Percentiles rank a stretch among this genome's conserved stretches.
Evolutionary conservation across 305 asterid species (phyloP).

Genomic region (Stenogyne calaminthoides): DNA sequence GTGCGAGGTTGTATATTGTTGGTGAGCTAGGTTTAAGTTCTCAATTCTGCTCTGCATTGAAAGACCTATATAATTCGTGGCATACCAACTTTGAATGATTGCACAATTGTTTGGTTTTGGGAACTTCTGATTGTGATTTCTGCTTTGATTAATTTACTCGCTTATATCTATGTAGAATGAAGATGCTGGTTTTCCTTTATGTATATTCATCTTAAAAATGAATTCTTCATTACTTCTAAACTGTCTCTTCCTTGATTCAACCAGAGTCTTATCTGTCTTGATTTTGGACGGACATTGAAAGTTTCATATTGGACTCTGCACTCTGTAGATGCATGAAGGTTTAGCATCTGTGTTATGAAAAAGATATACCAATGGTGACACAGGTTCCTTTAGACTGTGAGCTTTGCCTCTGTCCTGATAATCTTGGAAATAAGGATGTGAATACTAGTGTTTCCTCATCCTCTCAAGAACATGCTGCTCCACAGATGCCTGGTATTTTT

Average conservation of each 20-base stretch:
- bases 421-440: constrained; percentile 51
- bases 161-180: constrained; percentile 3
- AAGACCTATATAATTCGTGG: constrained; percentile 13
- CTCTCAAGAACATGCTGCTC: constrained; percentile 50
- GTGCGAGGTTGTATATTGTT: constrained; percentile 9
- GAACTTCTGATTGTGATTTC: constrained; percentile 25
- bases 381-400: constrained; percentile 56
- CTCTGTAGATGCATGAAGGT: constrained; percentile 35
- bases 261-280: constrained; percentile 25
- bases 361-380: constrained; percentile 54
- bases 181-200: constrained; percentile 1
- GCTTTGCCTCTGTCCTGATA: constrained; percentile 47
- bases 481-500: constrained; percentile 56
- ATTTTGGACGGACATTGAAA: not conserved
- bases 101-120: constrained; percentile 15
- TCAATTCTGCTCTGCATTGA: constrained; percentile 18
- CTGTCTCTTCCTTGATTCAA: constrained; percentile 16
- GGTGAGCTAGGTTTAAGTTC: constrained; percentile 19
- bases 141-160: not conserved
- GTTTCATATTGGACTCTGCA: constrained; percentile 25
- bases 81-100: constrained; percentile 11
- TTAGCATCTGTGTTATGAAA: constrained; percentile 37
- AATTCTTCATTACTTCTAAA: not conserved
- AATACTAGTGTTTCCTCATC: constrained; percentile 45
- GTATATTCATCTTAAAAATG: not conserved